phyloP scores from a whole-genome alignment of 2,329 filamentous ascomycete genomes.

The Ilyonectria robusta region DNA sequence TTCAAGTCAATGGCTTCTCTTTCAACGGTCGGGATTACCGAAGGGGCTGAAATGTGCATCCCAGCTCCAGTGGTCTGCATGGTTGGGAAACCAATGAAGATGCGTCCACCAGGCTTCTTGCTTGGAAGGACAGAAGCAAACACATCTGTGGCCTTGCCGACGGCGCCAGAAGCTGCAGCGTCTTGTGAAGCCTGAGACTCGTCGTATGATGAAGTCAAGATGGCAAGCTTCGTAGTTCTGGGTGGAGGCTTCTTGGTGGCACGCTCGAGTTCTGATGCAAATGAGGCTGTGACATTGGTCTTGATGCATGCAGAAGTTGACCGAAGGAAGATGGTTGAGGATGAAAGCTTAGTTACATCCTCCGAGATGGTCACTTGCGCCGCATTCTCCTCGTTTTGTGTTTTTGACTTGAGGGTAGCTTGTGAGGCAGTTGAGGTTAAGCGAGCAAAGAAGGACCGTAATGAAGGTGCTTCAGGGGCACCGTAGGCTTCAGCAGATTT shows the following conservation, averaged over 20 bases:
- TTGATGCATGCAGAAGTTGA: slow-evolving; percentile 88
- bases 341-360: slow-evolving; percentile 79
- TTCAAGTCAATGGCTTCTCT: slow-evolving; percentile 97
- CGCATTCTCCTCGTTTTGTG: slow-evolving; percentile 73
- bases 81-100: slow-evolving; percentile 98
- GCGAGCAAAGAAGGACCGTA: slow-evolving; percentile 85
- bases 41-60: slow-evolving; percentile 94
- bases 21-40: slow-evolving; percentile 96
- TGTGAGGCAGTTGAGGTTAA: slow-evolving; percentile 74
- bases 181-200: slow-evolving; percentile 78
- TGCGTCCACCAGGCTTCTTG: slow-evolving; percentile 84
- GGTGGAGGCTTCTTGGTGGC: slow-evolving; percentile 98
- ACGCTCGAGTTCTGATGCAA: slow-evolving; percentile 89
- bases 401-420: slow-evolving; percentile 65
- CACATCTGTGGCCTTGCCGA: slow-evolving; percentile 78
- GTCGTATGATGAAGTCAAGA: slow-evolving; percentile 92
- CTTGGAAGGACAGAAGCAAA: slow-evolving; percentile 92
- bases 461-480: slow-evolving; percentile 67
- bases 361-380: slow-evolving; percentile 75
- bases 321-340: slow-evolving; percentile 87
- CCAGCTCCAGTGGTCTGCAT: slow-evolving; percentile 96
- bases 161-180: slow-evolving; percentile 56
- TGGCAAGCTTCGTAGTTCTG: slow-evolving; percentile 86
- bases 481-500: slow-evolving; percentile 66
- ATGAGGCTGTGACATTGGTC: slow-evolving; percentile 79